Evolutionary conservation across 75 land plant genomes (phyloP).

Genomic region (Selaginella moellendorffii): DNA sequence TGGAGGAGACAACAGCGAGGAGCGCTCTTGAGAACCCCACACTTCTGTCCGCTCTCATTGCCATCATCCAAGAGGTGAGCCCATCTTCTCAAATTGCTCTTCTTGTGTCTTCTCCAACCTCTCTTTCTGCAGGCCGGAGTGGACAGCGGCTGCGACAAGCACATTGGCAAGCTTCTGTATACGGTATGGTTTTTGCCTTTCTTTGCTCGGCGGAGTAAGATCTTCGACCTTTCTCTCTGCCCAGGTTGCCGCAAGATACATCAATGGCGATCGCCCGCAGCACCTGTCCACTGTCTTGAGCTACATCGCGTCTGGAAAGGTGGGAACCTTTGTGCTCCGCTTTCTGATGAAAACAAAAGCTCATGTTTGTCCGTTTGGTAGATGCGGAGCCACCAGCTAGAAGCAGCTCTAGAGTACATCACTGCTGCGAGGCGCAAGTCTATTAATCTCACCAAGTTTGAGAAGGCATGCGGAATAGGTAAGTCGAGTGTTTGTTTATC

Average conservation of each 20-base stretch:
- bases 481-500: no score
- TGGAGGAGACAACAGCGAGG: conserved; percentile 70
- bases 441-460: conserved; percentile 44
- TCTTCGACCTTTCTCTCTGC: no score
- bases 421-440: conserved; percentile 32
- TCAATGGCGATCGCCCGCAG: no score
- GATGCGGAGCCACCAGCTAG: conserved; percentile 85
- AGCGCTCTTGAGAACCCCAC: conserved; percentile 81
- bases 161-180: conserved; percentile 77
- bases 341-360: no score
- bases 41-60: conserved; percentile 57
- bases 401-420: conserved; percentile 62
- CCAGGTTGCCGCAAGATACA: no score
- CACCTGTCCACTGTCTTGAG: no score
- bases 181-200: conserved; percentile 43
- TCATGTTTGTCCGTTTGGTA: conserved; percentile 33
- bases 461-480: conserved; percentile 91
- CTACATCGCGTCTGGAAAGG: no score
- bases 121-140: conserved; percentile 80
- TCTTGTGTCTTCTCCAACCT: no score
- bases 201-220: no score
- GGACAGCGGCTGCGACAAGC: conserved; percentile 51
- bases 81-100: no score
- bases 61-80: no score
- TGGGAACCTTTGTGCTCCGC: no score